phyloP scores from a whole-genome alignment of 2,329 filamentous ascomycete genomes.

The Aspergillus transmontanensis region DNA sequence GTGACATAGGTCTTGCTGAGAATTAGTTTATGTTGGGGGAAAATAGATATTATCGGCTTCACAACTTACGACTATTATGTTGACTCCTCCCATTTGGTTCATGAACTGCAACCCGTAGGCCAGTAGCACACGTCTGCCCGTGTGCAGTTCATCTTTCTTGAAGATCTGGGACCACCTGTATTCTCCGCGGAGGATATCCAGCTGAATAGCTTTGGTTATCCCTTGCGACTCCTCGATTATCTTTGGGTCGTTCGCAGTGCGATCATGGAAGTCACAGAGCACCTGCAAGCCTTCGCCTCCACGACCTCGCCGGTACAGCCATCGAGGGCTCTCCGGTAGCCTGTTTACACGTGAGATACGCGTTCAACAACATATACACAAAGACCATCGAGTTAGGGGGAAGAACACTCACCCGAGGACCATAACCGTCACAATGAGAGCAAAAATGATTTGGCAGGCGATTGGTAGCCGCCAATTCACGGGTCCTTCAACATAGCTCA shows the following conservation, averaged over 20 bases:
- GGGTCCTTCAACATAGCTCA: constrained; percentile 42
- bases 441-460: constrained; percentile 49
- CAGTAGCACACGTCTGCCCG: constrained; percentile 48
- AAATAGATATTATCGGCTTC: neutral
- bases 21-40: neutral
- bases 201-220: constrained; percentile 49
- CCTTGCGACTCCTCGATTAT: constrained; percentile 35
- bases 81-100: constrained; percentile 55
- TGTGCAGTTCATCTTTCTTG: constrained; percentile 47
- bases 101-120: constrained; percentile 53
- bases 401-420: constrained; percentile 29
- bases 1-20: constrained; percentile 29
- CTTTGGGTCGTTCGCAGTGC: constrained; percentile 23
- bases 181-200: constrained; percentile 38
- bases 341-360: constrained; percentile 18
- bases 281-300: constrained; percentile 33
- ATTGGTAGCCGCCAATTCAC: constrained; percentile 52
- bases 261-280: constrained; percentile 32
- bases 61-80: constrained; percentile 47
- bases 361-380: neutral
- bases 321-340: constrained; percentile 44
- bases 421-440: constrained; percentile 44
- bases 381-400: neutral
- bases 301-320: constrained; percentile 47
- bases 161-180: constrained; percentile 47